Percentiles rank a stretch among this genome's conserved stretches.
These are phyloP conservation scores for Hymenoscyphus scutula DNA, from an alignment of 2,329 filamentous ascomycete genomes.

Conservation along the genomic window DNA sequence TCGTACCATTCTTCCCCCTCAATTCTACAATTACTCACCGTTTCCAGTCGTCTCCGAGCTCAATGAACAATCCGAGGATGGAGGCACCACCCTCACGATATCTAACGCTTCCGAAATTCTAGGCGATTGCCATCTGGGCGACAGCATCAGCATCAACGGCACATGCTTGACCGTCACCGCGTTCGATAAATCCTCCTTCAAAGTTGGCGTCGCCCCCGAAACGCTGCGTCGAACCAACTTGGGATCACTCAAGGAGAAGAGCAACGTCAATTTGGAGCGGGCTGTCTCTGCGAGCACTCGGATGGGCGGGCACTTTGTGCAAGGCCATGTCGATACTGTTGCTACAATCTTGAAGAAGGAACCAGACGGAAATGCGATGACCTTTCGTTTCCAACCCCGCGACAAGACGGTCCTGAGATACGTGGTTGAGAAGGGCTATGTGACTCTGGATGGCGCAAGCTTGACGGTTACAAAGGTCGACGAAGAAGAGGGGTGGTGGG, in stretches of 20 bases:
- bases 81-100: constrained; percentile 89
- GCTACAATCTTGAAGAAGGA: constrained; percentile 71
- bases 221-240: constrained; percentile 94
- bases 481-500: constrained; percentile 78
- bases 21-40: constrained; percentile 15
- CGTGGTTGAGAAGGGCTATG: constrained; percentile 93
- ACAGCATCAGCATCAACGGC: constrained; percentile 94
- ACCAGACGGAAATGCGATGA: constrained; percentile 86
- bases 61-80: constrained; percentile 75
- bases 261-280: constrained; percentile 86
- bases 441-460: constrained; percentile 91
- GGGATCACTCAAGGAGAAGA: constrained; percentile 64
- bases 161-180: constrained; percentile 91
- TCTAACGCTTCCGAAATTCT: constrained; percentile 69
- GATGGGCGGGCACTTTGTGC: constrained; percentile 98
- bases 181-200: constrained; percentile 65
- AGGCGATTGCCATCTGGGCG: constrained; percentile 78
- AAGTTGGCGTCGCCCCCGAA: constrained; percentile 91
- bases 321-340: constrained; percentile 92
- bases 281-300: constrained; percentile 87
- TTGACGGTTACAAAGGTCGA: constrained; percentile 86
- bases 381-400: constrained; percentile 75
- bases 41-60: constrained; percentile 75
- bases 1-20: constrained; percentile 33
- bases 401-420: constrained; percentile 73